Evolutionary conservation across 768 basidiomycete genomes (phyloP), one percentile per base, ranked within the genome.

Genomic region (Mycena galopus): DNA sequence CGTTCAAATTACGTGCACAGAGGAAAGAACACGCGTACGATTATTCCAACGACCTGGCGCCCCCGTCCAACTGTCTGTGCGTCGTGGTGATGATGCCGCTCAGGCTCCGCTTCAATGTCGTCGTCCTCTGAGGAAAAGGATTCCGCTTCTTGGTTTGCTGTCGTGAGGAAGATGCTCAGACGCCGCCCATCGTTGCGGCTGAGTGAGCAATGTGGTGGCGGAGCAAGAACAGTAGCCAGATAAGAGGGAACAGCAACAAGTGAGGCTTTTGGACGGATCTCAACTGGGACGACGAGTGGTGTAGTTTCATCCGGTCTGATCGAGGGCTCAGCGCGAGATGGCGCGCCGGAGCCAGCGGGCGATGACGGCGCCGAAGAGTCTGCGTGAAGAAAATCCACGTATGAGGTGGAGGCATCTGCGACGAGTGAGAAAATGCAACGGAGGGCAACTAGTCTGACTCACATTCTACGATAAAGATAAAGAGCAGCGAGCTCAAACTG

Each of bases 401-500:
- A 94, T 3, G 92, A 87, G 0, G 92, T 94, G 23, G 94, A 94
- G 55, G 89, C 80, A 76, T 94, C 94, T 95, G 75, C 8, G 21
- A 37, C 50, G 72, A 29, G 56, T 35, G 19, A 71, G 23, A 33
- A 57, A 75, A 69, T 35, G 73, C 17, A 37, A 32, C 17, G 66
- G 37, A n/a, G 35, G 39, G 32, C 59, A 7, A 12, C n/a, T n/a
- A n/a, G 61, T 58, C 30, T 33, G 71, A 84, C 92, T 42, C 78
- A 92, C 94, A 95, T 89, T 96, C 94, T 33, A 96, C 82, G 7
- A 94, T 80, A 79, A 96, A 96, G 42, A 96, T 96, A 14, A 85
- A 74, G 53, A 95, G 80, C 16, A 96, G 78, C 0, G 94, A 93
- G 29, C 81, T 81, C 19, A 95, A 79, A 14, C 93, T 94, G 71